phyloP scores from a whole-genome alignment of 441 rosid species.

The Eruca vesicaria region DNA sequence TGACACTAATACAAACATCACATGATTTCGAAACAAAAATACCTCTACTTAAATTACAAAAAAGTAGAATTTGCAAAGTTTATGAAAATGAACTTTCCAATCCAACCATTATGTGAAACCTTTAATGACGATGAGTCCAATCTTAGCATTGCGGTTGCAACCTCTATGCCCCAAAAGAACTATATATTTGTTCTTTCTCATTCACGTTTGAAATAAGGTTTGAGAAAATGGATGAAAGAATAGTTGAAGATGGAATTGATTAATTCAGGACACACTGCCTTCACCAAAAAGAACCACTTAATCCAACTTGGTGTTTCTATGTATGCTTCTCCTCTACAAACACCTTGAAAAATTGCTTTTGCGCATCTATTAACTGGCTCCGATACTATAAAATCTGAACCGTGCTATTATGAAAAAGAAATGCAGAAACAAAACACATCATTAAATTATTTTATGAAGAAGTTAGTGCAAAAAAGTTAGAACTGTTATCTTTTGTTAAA shows the following conservation, averaged over 20 bases:
- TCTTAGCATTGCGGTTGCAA: neutral
- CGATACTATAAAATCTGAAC: conserved; percentile 21
- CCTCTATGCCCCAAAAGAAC: neutral
- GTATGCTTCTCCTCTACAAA: conserved; percentile 27
- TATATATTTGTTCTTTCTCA: neutral
- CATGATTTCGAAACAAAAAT: neutral
- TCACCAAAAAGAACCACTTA: conserved; percentile 8
- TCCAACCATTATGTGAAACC: neutral
- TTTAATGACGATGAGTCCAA: neutral
- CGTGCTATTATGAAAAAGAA: conserved; percentile 6
- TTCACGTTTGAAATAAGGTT: neutral
- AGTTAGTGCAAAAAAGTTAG: neutral
- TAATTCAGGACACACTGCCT: neutral
- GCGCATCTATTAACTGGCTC: conserved; percentile 17
- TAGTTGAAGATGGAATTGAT: neutral
- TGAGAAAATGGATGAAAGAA: neutral
- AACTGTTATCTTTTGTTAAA: neutral
- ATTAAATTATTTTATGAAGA: neutral
- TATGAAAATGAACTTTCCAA: neutral
- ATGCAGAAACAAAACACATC: neutral
- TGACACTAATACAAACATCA: neutral
- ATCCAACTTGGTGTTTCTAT: conserved; percentile 21
- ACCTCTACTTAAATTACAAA: neutral
- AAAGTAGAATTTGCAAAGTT: neutral
- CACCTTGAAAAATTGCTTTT: conserved; percentile 25